Conservation (phyloP, 305 asterid genomes). For the Galium porrigens region DNA sequence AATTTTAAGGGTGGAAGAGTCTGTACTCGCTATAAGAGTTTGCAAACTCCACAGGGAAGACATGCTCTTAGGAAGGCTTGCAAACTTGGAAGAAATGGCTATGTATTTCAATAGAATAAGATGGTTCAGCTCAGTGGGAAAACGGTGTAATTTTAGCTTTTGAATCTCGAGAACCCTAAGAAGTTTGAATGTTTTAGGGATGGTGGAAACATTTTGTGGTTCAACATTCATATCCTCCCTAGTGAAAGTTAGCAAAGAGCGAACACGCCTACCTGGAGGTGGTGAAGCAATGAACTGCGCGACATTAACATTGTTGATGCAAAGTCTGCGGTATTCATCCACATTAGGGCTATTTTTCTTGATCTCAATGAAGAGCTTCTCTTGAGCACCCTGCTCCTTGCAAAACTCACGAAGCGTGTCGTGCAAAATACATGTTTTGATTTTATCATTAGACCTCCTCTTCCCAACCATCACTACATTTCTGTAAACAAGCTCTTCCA, state of each 20-base stretch:
- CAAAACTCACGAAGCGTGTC: constrained; percentile 5
- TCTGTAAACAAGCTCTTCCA: constrained; percentile 8
- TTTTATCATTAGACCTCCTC: background rate
- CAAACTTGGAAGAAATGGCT: constrained; percentile 4
- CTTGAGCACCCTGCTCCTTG: background rate
- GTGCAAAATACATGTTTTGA: background rate
- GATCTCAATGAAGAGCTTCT: background rate
- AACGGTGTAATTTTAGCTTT: background rate
- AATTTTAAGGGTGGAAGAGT: background rate
- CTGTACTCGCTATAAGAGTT: constrained; percentile 6
- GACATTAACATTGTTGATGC: constrained; percentile 2
- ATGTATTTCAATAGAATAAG: constrained; percentile 2
- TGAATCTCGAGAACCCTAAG: constrained; percentile 4
- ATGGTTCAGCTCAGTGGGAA: background rate
- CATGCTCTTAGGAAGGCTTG: background rate
- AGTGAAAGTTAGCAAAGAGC: constrained; percentile 3
- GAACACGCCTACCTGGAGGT: constrained; percentile 6
- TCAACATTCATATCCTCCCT: constrained; percentile 1
- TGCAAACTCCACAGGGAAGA: background rate
- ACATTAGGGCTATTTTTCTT: background rate
- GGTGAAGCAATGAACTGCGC: background rate
- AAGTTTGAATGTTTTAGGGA: constrained; percentile 3
- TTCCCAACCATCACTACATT: constrained; percentile 6
- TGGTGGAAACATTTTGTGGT: background rate
- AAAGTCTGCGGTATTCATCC: constrained; percentile 1